phyloP scores from a whole-genome alignment of 2,329 filamentous ascomycete genomes.

The Claviceps africana region DNA sequence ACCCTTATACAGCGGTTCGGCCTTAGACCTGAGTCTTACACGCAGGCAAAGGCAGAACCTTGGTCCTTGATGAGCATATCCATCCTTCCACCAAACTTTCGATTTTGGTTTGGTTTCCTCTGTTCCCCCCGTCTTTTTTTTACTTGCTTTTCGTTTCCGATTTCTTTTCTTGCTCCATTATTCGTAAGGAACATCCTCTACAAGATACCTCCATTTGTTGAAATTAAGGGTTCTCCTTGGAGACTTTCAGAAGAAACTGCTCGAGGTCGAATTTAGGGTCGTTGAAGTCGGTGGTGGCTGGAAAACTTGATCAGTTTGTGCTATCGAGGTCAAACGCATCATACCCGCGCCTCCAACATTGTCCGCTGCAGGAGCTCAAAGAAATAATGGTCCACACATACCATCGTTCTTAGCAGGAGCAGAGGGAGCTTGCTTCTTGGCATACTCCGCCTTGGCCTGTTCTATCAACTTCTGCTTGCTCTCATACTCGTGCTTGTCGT shows the following conservation, averaged over 20 bases:
- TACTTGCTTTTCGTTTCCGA: background rate
- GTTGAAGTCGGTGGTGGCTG: conserved; percentile 46
- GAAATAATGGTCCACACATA: conserved; percentile 10
- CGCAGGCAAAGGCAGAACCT: conserved; percentile 1
- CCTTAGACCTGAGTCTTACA: conserved; percentile 11
- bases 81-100: background rate
- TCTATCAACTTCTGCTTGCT: conserved; percentile 85
- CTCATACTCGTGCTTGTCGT: conserved; percentile 70
- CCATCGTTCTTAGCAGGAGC: conserved; percentile 19
- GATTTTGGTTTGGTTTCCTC: background rate
- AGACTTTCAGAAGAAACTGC: conserved; percentile 57
- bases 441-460: conserved; percentile 82
- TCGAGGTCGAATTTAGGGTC: conserved; percentile 91
- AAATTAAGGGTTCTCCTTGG: conserved; percentile 35
- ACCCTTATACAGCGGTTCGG: conserved; percentile 20
- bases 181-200: background rate
- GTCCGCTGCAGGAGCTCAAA: background rate
- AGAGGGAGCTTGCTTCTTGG: conserved; percentile 53
- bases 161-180: background rate
- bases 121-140: background rate
- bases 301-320: background rate
- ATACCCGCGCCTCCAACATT: background rate
- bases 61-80: conserved; percentile 2
- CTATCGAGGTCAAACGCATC: background rate
- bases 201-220: background rate